Conservation (phyloP, 345 rosid species). For the Acer saccharum region DNA sequence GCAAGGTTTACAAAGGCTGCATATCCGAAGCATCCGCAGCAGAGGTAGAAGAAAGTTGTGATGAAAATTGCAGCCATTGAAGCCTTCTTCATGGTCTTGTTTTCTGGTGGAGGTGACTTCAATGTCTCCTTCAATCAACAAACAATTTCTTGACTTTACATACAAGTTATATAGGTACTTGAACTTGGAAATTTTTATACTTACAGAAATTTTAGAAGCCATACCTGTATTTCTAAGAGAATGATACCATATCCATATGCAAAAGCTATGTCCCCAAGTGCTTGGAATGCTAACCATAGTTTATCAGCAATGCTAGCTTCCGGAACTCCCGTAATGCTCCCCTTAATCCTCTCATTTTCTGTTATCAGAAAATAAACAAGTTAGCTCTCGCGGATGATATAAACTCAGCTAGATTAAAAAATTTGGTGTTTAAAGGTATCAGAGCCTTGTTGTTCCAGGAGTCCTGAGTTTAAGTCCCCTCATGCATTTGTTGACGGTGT, state of each 20-base stretch:
- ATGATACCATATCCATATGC: too few species aligned
- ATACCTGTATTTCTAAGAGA: slow-evolving; percentile 36
- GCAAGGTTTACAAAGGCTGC: slow-evolving; percentile 41
- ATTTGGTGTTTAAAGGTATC: too few species aligned
- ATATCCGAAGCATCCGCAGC: slow-evolving; percentile 45
- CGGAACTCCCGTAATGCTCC: slow-evolving; percentile 52
- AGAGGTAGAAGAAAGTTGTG: slow-evolving; percentile 44
- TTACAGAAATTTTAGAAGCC: neutral
- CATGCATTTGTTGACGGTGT: too few species aligned
- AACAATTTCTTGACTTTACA: neutral
- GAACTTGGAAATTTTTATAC: neutral
- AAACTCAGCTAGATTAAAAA: too few species aligned
- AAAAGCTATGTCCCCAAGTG: slow-evolving; percentile 59
- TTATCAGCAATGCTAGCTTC: slow-evolving; percentile 36
- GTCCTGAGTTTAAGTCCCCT: too few species aligned
- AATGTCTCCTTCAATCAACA: slow-evolving; percentile 34
- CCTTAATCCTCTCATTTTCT: slow-evolving; percentile 52
- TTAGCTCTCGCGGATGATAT: too few species aligned
- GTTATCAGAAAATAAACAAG: slow-evolving; percentile 7
- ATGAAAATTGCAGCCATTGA: slow-evolving; percentile 31
- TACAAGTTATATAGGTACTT: neutral
- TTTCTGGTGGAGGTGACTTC: slow-evolving; percentile 47
- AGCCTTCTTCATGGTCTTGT: slow-evolving; percentile 50
- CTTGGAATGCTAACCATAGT: slow-evolving; percentile 52
- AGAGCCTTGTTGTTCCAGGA: too few species aligned